Evolutionary conservation across 2,329 filamentous ascomycete genomes (phyloP), one percentile per base, ranked within the genome.

Genomic region (Camillea tinctor): DNA sequence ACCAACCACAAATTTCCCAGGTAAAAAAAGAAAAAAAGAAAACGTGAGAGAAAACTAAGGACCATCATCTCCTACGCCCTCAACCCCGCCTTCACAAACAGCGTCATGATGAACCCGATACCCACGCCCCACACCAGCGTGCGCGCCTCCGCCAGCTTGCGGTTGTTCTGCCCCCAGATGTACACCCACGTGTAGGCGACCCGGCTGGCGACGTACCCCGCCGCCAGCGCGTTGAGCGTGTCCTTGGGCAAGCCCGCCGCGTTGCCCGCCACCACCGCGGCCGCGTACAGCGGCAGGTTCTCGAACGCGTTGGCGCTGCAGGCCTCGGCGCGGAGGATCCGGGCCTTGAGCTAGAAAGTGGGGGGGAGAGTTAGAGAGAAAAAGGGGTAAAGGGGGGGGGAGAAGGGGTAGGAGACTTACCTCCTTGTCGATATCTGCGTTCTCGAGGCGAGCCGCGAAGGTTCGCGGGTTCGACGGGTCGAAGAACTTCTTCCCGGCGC

Each of bases 221-320:
- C 21, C 23, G 65, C 59, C 9, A 70, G 57, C 40, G 54, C 23
- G 58, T 73, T 71, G 44, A 73, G 19, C 30, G 60, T 62, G 6
- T 19, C 23, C 19, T 57, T 52, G 51, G 66, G 55, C 3, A 72
- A 53, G 15, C 64, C 64, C 3, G 64, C 67, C 7, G 65, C 59
- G 56, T 73, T 72, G 6, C 67, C 71, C 2, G 69, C 71, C 19
- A 69, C 66, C 19, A 73, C 62, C 24, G 68, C 70, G 1, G 71
- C 71, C 4, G 70, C 70, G 61, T 66, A 72, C 22, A 72, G 50
- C 48, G 69, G 68, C 23, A 73, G 67, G n/a, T 64, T 68, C 60
- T 73, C 71, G 54, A 73, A 65, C 21, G 61, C 70, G 40, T 73
- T 72, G 4, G 69, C 60, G 19, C 59, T 57, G n/a, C 65, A 67